Evolutionary conservation across 2,329 filamentous ascomycete species (phyloP).

Genomic region (Endoconidiophora laricicola): DNA sequence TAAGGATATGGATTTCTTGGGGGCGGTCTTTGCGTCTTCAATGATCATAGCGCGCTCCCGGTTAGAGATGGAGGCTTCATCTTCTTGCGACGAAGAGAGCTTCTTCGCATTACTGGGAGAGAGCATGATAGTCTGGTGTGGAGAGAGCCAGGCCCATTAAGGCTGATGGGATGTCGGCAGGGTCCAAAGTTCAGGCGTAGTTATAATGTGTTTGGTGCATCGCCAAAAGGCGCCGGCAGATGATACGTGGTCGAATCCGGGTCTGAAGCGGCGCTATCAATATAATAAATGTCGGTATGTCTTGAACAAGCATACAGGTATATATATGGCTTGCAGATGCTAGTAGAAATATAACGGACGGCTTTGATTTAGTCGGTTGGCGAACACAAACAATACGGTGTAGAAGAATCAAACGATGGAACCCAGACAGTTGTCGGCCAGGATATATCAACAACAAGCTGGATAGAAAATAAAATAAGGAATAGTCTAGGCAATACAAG

Average conservation of each 20-base stretch:
- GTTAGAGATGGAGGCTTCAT: constrained; percentile 10
- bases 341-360: too few relatives aligned
- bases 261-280: not conserved
- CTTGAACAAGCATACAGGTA: too few relatives aligned
- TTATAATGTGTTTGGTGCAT: not conserved
- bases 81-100: constrained; percentile 12
- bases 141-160: not conserved
- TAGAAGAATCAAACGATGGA: too few relatives aligned
- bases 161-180: not conserved
- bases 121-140: constrained; percentile 2
- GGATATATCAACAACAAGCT: too few relatives aligned
- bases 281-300: too few relatives aligned
- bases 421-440: too few relatives aligned
- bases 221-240: not conserved
- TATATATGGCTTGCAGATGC: too few relatives aligned
- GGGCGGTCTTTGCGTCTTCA: not conserved
- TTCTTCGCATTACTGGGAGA: constrained; percentile 6
- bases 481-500: not conserved
- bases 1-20: not conserved
- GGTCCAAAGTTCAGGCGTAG: not conserved
- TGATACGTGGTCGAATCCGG: not conserved
- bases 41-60: constrained; percentile 7
- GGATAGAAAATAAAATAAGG: not conserved
- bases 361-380: too few relatives aligned
- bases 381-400: too few relatives aligned